Base-by-base conservation (phyloP, 371 early-diverging fungal species). In the Parasitella parasitica region DNA sequence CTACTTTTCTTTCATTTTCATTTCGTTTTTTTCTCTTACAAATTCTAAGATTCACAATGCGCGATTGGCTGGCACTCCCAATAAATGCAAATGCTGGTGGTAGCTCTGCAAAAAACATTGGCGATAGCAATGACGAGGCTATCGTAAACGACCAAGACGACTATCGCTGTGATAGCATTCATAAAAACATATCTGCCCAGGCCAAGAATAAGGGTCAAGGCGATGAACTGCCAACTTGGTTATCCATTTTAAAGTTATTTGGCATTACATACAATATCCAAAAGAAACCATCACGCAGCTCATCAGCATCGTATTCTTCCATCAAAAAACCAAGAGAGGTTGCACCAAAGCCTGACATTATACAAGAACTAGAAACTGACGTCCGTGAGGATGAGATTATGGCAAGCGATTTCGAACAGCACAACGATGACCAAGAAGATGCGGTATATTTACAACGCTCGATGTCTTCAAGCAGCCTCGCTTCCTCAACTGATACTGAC, bases 31-130 rank as follows among this genome's bases (percentile, higher is more conserved):
- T 66, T 27, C n/a, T 66, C 53, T 54, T 66, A 57, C 67, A 66
- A 46, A 53, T 61, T 4, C 20, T 66, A 18, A 39, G 62, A 48
- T 61, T 57, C 27, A 57, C 48, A 27, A 66, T 66, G 67, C 67
- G 67, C 30, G 67, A 66, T 57, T 66, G 67, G 67, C 62, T 66
- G 46, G 57, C 67, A 24, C 54, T 61, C 28, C 67, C 66, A 9
- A 11, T 60, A n/a, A 34, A 57, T 12, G 20, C 37, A 16, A 56
- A 49, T 15, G 41, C 43, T 26, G 43, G 34, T 39, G 46, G 46
- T 22, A 22, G 12, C 11, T 28, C 30, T 1, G 51, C 13, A 50
- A 50, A 50, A 8, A 36, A 22, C 27, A 26, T 16, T 6, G 5
- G n/a, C n/a, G n/a, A 16, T 20, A 56, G 32, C 43, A 38, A n/a